phyloP scores from a whole-genome alignment of 441 rosid genomes.

The Kokia cookei region DNA sequence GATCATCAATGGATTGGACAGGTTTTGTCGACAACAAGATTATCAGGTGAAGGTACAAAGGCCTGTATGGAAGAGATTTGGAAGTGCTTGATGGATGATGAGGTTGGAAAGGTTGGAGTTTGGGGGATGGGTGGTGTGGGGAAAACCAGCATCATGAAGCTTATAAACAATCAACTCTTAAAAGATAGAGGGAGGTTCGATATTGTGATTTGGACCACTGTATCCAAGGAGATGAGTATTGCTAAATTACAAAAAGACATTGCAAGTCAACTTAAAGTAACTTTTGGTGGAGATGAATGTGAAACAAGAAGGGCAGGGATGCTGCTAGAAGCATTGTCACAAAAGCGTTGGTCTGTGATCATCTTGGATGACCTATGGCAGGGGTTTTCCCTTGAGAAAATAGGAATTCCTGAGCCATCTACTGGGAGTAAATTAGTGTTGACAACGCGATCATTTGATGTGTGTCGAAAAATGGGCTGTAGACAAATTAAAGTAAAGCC shows the following conservation, averaged over 20 bases:
- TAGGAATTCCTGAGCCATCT: neutral
- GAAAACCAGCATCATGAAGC: neutral
- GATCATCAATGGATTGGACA: neutral
- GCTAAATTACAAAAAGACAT: neutral
- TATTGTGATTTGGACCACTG: neutral
- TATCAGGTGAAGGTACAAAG: neutral
- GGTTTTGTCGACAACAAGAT: neutral
- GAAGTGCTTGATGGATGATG: neutral
- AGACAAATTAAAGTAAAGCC: neutral
- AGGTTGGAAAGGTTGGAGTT: neutral
- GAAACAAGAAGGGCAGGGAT: neutral
- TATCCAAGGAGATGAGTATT: neutral
- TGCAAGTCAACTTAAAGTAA: neutral
- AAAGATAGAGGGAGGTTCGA: neutral
- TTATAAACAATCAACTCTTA: neutral
- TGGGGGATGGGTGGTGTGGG: neutral
- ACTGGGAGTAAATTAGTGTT: conserved; percentile 29
- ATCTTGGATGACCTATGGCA: conserved; percentile 47
- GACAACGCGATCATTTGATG: conserved; percentile 23
- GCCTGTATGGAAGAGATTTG: neutral
- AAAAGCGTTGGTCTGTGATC: conserved; percentile 19
- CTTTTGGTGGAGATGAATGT: neutral
- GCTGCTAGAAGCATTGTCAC: neutral
- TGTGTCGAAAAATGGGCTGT: neutral
- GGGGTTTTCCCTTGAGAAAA: conserved; percentile 4